These are phyloP conservation scores for Raphanus raphanistrum DNA, from an alignment of 345 rosid genomes.

Conservation along the genomic window DNA sequence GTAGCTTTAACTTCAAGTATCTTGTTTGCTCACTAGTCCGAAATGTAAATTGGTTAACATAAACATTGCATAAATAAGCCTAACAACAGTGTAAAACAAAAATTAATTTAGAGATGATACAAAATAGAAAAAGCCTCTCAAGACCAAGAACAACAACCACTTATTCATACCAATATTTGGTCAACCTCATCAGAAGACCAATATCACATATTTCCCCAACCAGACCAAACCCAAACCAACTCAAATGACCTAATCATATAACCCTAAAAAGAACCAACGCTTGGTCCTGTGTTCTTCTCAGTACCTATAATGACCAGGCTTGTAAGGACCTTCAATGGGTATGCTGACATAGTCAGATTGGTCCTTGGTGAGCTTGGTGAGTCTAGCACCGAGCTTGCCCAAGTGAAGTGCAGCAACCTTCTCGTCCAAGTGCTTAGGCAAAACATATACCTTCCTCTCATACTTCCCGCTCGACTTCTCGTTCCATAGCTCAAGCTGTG, in stretches of 20 bases:
- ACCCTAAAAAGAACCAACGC: conserved; percentile 12
- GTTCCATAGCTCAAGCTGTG: conserved; percentile 64
- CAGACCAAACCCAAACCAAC: conserved; percentile 20
- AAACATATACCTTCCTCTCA: conserved; percentile 45
- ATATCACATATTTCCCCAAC: conserved; percentile 28
- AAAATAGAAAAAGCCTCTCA: conserved; percentile 1
- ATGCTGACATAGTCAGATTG: conserved; percentile 67
- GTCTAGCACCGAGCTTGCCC: conserved; percentile 71
- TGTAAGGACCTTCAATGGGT: conserved; percentile 69
- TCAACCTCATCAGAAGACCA: conserved; percentile 28
- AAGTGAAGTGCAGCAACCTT: conserved; percentile 71
- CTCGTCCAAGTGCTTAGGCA: conserved; percentile 77
- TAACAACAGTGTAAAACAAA: conserved; percentile 24
- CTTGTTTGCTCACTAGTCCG: not conserved
- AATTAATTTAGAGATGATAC: conserved; percentile 15
- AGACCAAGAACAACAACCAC: conserved; percentile 16
- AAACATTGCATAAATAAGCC: not conserved
- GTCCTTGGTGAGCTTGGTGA: conserved; percentile 62
- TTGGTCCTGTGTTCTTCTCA: conserved; percentile 18
- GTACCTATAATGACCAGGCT: conserved; percentile 67
- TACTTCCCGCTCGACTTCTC: conserved; percentile 47
- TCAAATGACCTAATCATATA: conserved; percentile 19
- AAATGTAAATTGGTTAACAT: no score
- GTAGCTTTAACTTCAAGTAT: not conserved
- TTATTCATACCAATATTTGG: conserved; percentile 36